Evolutionary conservation across 768 basidiomycete species (phyloP).

Genomic region (Suillus subluteus): DNA sequence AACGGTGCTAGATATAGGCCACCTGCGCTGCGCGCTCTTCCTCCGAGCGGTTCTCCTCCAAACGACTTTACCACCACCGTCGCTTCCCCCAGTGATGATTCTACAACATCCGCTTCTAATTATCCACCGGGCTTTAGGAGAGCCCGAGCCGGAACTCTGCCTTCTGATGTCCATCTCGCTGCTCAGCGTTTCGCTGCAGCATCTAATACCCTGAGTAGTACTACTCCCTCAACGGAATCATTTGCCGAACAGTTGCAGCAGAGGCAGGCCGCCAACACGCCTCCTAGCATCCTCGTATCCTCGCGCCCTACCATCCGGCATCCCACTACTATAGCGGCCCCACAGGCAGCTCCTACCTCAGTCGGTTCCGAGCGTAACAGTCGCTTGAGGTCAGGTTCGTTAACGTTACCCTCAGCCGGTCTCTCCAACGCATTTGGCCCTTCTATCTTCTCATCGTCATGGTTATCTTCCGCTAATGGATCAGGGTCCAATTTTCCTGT

Average conservation of each 20-base stretch:
- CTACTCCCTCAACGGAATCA: constrained; percentile 52
- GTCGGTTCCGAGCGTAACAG: constrained; percentile 65
- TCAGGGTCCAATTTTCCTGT: constrained; percentile 61
- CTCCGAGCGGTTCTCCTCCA: constrained; percentile 72
- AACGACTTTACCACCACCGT: constrained; percentile 65
- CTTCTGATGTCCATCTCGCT: constrained; percentile 90
- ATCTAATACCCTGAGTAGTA: constrained; percentile 56
- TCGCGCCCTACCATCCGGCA: constrained; percentile 74
- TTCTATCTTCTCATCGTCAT: constrained; percentile 88
- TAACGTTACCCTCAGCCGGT: constrained; percentile 81
- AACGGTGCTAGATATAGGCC: constrained; percentile 71
- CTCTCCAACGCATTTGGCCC: constrained; percentile 85
- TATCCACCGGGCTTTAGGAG: constrained; percentile 88
- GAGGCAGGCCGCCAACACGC: constrained; percentile 39
- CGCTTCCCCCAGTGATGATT: constrained; percentile 59
- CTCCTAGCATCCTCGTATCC: constrained; percentile 47
- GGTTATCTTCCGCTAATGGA: constrained; percentile 70
- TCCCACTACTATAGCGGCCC: constrained; percentile 59
- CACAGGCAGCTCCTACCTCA: constrained; percentile 41
- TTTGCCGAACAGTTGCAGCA: constrained; percentile 49
- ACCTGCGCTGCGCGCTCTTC: constrained; percentile 73
- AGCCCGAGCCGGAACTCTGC: constrained; percentile 96
- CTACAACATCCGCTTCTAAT: constrained; percentile 68
- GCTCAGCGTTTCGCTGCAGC: constrained; percentile 80
- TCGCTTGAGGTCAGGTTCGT: constrained; percentile 89